phyloP scores from a whole-genome alignment of 2,329 filamentous ascomycete species.

The Coniochaeta prunicola region DNA sequence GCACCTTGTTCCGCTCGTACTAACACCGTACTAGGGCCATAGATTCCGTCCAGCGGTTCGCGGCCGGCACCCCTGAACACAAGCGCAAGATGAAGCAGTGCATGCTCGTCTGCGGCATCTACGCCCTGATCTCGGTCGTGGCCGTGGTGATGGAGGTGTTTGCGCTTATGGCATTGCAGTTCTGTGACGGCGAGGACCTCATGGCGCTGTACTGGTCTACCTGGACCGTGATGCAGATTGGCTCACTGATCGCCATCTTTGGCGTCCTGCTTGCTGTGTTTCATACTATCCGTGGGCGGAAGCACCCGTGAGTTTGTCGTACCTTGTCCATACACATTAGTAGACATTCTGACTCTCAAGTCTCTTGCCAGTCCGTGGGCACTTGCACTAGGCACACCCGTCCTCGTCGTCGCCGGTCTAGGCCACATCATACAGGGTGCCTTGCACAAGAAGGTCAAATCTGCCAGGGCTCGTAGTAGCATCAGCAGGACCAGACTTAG shows the following conservation, averaged over 20 bases:
- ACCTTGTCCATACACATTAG: not conserved
- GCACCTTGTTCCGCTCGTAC: not conserved
- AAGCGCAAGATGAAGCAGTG: conserved; percentile 29
- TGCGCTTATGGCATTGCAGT: conserved; percentile 45
- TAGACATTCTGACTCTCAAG: not conserved
- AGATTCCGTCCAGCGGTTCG: conserved; percentile 15
- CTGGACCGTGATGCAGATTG: conserved; percentile 53
- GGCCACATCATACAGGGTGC: conserved; percentile 39
- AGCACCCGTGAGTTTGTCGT: conserved; percentile 38
- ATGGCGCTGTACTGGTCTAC: conserved; percentile 55
- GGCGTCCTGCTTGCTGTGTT: conserved; percentile 48
- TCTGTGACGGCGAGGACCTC: conserved; percentile 53
- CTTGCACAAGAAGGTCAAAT: conserved; percentile 26
- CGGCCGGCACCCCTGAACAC: conserved; percentile 21
- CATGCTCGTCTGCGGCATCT: conserved; percentile 34
- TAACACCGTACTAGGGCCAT: conserved; percentile 20
- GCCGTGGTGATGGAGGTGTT: conserved; percentile 49
- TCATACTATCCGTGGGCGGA: conserved; percentile 39
- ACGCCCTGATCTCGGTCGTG: conserved; percentile 35
- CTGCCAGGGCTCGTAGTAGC: conserved; percentile 11
- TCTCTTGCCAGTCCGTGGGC: conserved; percentile 36
- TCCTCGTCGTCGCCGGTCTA: conserved; percentile 49
- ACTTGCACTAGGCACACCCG: conserved; percentile 51
- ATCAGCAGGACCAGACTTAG: conserved; percentile 3
- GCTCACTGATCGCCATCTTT: conserved; percentile 49